phyloP scores from a whole-genome alignment of 2,329 filamentous ascomycete genomes.

The Monosporascus cannonballus region DNA sequence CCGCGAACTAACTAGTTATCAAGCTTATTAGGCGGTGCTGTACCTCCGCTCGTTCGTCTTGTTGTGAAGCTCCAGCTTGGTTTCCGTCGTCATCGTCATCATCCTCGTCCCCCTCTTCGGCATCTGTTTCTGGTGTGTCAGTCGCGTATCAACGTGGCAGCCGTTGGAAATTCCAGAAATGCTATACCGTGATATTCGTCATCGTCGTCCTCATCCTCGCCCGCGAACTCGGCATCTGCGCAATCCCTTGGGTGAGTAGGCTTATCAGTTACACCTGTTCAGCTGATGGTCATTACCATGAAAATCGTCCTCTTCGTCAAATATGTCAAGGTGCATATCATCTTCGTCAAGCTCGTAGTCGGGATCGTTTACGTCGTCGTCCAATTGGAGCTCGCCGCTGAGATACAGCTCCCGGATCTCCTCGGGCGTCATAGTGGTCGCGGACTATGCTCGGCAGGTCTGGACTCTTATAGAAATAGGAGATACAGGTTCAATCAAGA shows the following conservation, averaged over 20 bases:
- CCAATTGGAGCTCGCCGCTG: conserved; percentile 3
- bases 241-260: neutral
- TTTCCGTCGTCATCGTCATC: conserved; percentile 21
- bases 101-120: conserved; percentile 24
- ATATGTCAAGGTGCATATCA: conserved; percentile 15
- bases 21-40: conserved; percentile 17
- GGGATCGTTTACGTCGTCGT: conserved; percentile 17
- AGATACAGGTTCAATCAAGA: too few relatives aligned
- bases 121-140: conserved; percentile 16
- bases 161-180: neutral
- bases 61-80: conserved; percentile 10
- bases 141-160: neutral
- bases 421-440: conserved; percentile 1
- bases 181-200: conserved; percentile 9
- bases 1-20: conserved; percentile 24
- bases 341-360: conserved; percentile 19
- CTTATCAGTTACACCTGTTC: neutral
- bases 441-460: neutral
- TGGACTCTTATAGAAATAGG: too few relatives aligned
- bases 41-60: conserved; percentile 10
- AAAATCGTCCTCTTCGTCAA: conserved; percentile 24
- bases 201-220: conserved; percentile 15
- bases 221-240: conserved; percentile 20
- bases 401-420: conserved; percentile 5
- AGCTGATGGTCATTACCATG: conserved; percentile 17